phyloP scores from a whole-genome alignment of 2,329 filamentous ascomycete genomes.

The Aspergillus aculeatus region DNA sequence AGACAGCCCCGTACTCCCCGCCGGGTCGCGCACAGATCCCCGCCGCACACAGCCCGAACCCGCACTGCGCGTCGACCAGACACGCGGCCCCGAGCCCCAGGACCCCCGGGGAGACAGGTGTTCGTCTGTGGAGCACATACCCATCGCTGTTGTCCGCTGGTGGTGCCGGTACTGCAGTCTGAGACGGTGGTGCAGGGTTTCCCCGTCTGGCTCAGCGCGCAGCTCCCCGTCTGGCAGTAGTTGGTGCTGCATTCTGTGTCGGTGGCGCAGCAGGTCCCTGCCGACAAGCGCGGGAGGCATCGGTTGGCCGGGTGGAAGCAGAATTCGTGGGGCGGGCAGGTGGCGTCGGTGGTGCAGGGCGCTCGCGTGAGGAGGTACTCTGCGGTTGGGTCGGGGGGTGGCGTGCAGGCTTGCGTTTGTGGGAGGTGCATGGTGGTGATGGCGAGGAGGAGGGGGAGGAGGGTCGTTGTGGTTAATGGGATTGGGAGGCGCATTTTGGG shows the following conservation, averaged over 20 bases:
- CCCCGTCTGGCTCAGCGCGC: not conserved
- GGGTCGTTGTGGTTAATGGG: not conserved
- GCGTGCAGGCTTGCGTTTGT: not conserved
- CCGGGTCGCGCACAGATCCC: not conserved
- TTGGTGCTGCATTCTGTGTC: not conserved
- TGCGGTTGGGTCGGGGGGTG: not conserved
- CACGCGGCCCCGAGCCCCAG: not conserved
- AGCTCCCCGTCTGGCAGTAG: not conserved
- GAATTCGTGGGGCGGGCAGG: not conserved
- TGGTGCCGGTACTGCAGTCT: not conserved
- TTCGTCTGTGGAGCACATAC: not conserved
- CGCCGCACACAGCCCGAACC: not conserved
- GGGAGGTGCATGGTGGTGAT: no score
- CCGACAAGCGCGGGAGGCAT: not conserved
- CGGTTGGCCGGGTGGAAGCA: not conserved
- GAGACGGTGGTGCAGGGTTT: not conserved
- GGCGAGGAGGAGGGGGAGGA: not conserved
- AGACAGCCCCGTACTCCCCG: not conserved
- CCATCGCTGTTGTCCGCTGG: not conserved
- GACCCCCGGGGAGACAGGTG: not conserved
- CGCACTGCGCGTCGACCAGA: not conserved
- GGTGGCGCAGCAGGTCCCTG: not conserved
- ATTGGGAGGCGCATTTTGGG: no score
- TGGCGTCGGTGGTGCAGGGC: not conserved
- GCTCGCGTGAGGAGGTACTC: not conserved